phyloP scores from a whole-genome alignment of 2,329 filamentous ascomycete genomes.

The Clonostachys rosea region DNA sequence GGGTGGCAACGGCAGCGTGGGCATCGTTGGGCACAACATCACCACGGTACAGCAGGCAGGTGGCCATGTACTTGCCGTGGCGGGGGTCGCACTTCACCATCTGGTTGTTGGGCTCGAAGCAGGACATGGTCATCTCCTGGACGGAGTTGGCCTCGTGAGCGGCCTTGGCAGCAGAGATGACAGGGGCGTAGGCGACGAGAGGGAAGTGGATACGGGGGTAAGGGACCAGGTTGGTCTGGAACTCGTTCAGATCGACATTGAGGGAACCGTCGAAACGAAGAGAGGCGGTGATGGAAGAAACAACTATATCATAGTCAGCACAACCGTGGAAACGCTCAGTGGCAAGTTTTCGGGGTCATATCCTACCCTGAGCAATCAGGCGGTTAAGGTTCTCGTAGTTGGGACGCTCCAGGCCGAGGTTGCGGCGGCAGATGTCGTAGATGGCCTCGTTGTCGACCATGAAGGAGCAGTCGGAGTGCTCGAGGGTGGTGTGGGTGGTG shows the following conservation, averaged over 20 bases:
- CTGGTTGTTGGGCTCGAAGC: constrained; percentile 99
- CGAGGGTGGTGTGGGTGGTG: constrained; percentile 96
- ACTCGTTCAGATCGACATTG: constrained; percentile 99
- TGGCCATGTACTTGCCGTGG: constrained; percentile 99
- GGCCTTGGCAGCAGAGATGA: constrained; percentile 92
- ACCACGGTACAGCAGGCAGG: constrained; percentile 95
- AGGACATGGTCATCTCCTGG: constrained; percentile 96
- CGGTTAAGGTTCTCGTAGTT: constrained; percentile 99
- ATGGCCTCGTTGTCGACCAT: constrained; percentile 99
- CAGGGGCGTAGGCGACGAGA: constrained; percentile 90
- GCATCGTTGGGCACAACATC: constrained; percentile 97
- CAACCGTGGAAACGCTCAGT: neutral
- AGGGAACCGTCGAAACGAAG: constrained; percentile 98
- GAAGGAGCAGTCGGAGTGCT: constrained; percentile 99
- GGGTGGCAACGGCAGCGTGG: constrained; percentile 84
- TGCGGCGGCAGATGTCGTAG: constrained; percentile 98
- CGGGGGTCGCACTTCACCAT: constrained; percentile 99
- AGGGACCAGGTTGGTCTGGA: constrained; percentile 99
- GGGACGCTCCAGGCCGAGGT: constrained; percentile 93
- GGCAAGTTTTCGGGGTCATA: neutral
- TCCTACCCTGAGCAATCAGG: constrained; percentile 86
- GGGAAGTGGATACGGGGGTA: constrained; percentile 99
- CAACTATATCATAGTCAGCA: constrained; percentile 53
- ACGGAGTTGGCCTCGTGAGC: constrained; percentile 98
- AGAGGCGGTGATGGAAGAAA: constrained; percentile 96